Evolutionary conservation across 495 filamentous ascomycete genomes (phyloP), one percentile per base, ranked within the genome.

Genomic region (Melanomma pulvis-pyrius): DNA sequence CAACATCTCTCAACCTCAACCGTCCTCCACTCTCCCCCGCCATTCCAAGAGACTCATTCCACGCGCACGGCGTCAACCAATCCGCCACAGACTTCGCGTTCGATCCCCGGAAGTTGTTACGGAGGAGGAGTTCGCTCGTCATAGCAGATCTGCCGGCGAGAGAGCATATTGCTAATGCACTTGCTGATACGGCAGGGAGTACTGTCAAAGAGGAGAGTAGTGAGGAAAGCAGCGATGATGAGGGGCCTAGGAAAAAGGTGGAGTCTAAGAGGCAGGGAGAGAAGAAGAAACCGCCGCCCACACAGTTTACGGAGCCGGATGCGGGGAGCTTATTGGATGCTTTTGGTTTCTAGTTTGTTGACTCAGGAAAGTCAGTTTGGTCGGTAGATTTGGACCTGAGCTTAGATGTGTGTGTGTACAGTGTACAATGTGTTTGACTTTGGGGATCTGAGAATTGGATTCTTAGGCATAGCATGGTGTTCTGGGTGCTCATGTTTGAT

Each of bases 281-380:
- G 52, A 63, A 73, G 71, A 71, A 74, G 67, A 87, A 90, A 73
- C 84, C 86, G 41, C 86, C 89, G 24, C 86, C 89, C n/a, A 91
- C 86, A 47, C 86, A 88, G 67, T 97, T 97, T 75, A 84, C 93
- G 77, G 93, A 98, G 77, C 93, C 93, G 19, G 91, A 96, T 81
- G 82, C 89, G 48, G 75, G 71, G 61, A 96, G 87, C 78, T 90
- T 78, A 67, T 61, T 78, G 46, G 78, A 79, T 59, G 63, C 69
- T 57, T 79, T 79, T 73, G 77, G 76, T 21, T 78, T 79, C 57
- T 79, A 70, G 53, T 11, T 24, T 6, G 48, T 29, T 51, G 26
- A 29, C 11, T 1, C 3, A 29, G 2, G 51, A 8, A 12, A 8
- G 13, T 8, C 19, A 26, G 29, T 19, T 2, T 24, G 24, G 22